Percentiles rank a stretch among this genome's conserved stretches.
phyloP scores from a whole-genome alignment of 129 eudicot genomes.

The Artemisia annua region DNA sequence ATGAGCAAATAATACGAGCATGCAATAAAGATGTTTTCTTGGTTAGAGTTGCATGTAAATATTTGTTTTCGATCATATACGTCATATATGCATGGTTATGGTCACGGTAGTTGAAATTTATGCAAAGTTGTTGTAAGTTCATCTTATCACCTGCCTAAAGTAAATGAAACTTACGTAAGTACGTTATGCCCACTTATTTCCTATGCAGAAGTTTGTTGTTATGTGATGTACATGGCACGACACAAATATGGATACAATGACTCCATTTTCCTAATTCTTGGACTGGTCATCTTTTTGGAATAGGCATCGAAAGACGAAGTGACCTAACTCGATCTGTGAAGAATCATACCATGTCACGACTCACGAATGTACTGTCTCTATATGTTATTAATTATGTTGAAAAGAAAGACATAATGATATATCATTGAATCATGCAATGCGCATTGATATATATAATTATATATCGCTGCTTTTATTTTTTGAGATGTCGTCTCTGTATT shows the following conservation, averaged over 20 bases:
- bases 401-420: too few species aligned
- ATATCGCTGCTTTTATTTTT: too few species aligned
- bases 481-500: too few species aligned
- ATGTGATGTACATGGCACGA: not conserved
- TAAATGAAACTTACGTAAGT: not conserved
- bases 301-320: not conserved
- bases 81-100: too few species aligned
- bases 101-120: too few species aligned
- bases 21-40: too few species aligned
- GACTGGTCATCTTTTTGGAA: not conserved
- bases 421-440: too few species aligned
- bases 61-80: too few species aligned
- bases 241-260: not conserved
- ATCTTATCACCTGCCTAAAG: not conserved
- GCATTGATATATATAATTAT: too few species aligned
- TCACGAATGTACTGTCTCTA: not conserved
- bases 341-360: not conserved
- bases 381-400: too few species aligned
- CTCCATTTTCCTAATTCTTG: not conserved
- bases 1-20: too few species aligned
- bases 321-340: not conserved
- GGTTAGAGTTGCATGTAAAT: too few species aligned
- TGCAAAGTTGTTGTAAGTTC: not conserved
- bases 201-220: not conserved
- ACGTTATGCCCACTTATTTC: not conserved